A percentile compares a stretch with the other conserved stretches of the same genome.
Conservation (phyloP, 2,329 filamentous ascomycete species). For the Cladosporium velox region DNA sequence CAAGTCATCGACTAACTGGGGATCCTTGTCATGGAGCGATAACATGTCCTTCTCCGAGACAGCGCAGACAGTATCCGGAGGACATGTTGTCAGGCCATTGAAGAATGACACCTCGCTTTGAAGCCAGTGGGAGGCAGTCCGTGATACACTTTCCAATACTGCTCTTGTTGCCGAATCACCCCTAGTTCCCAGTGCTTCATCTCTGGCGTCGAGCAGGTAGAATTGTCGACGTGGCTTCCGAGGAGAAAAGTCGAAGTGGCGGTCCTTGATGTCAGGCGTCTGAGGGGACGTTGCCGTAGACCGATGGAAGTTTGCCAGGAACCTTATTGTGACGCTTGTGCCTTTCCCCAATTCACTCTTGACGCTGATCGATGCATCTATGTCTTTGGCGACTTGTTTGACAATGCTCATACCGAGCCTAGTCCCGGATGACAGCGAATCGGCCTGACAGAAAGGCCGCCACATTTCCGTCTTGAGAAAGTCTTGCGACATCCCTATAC, state of each 20-base stretch:
- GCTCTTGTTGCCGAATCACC: background rate
- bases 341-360: conserved; percentile 32
- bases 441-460: conserved; percentile 39
- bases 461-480: conserved; percentile 37
- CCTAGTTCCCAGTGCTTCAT: background rate
- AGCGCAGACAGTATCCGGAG: background rate
- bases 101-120: background rate
- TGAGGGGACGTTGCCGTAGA: background rate
- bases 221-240: background rate
- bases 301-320: background rate
- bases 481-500: conserved; percentile 38
- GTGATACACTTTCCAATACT: conserved; percentile 1
- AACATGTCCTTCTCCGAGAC: conserved; percentile 7
- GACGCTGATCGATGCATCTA: conserved; percentile 33
- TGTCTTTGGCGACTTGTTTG: conserved; percentile 33
- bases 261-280: background rate
- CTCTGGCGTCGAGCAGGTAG: background rate
- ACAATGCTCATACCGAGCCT: conserved; percentile 42
- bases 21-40: background rate
- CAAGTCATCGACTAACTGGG: conserved; percentile 3
- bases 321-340: conserved; percentile 26
- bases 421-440: conserved; percentile 37
- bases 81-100: background rate
- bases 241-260: background rate
- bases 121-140: conserved; percentile 2